phyloP scores from a whole-genome alignment of 306 rosid species.

The Citrullus mucosospermus region DNA sequence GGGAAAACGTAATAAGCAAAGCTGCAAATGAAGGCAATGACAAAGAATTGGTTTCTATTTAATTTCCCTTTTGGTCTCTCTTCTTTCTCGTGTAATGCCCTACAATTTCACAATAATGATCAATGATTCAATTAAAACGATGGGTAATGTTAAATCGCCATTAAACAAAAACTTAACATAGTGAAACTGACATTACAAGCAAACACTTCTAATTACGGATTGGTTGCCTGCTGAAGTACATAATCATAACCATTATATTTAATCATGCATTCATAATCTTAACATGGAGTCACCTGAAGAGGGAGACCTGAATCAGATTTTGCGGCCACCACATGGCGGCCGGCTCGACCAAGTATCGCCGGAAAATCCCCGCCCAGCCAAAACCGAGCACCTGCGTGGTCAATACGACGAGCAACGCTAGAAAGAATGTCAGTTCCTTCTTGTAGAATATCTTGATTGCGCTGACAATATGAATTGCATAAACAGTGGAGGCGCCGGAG shows the following conservation, averaged over 20 bases:
- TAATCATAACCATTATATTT: neutral
- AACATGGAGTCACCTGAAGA: conserved; percentile 37
- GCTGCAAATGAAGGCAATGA: conserved; percentile 49
- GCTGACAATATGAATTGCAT: conserved; percentile 28
- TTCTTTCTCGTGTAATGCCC: conserved; percentile 75
- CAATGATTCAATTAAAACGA: neutral
- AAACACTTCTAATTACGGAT: neutral
- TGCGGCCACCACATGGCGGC: conserved; percentile 94
- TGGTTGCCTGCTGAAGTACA: no score
- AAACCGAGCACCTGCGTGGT: conserved; percentile 56
- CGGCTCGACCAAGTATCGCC: conserved; percentile 71
- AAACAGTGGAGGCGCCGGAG: conserved; percentile 33
- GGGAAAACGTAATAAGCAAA: conserved; percentile 69
- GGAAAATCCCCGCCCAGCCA: conserved; percentile 76
- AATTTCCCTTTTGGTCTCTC: conserved; percentile 39
- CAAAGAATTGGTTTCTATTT: conserved; percentile 61
- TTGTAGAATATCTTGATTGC: conserved; percentile 32
- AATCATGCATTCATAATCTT: neutral
- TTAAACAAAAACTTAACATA: neutral
- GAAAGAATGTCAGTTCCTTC: conserved; percentile 20
- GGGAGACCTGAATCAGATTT: conserved; percentile 73
- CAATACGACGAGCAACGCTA: conserved; percentile 24
- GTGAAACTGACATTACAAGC: neutral
- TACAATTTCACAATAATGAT: conserved; percentile 5
- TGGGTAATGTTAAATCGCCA: neutral